Conservation (phyloP, 257 asterid species). For the Gentiana macrophylla region DNA sequence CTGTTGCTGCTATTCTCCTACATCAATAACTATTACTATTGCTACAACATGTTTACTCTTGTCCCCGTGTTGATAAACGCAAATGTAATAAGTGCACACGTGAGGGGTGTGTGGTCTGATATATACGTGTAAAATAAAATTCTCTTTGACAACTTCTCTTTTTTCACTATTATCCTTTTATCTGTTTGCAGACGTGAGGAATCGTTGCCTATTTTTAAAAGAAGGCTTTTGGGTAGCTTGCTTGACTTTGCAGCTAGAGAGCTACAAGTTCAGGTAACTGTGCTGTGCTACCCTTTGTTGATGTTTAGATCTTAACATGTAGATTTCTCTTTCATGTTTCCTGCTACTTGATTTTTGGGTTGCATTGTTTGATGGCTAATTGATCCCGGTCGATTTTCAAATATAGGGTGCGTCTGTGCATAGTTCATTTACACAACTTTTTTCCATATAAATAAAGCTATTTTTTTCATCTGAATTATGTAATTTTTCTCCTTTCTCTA, state of each 20-base stretch:
- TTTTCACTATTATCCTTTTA: conserved; percentile 2
- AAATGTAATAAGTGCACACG: too few relatives aligned
- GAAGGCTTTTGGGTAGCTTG: conserved; percentile 90
- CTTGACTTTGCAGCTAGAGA: conserved; percentile 96
- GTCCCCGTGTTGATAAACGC: too few relatives aligned
- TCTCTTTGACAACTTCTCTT: too few relatives aligned
- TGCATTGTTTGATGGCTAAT: background rate
- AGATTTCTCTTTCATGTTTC: conserved; percentile 12
- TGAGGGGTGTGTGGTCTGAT: too few relatives aligned
- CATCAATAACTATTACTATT: too few relatives aligned
- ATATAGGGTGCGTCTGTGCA: background rate
- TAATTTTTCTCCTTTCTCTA: too few relatives aligned
- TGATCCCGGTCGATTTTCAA: background rate
- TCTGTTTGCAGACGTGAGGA: conserved; percentile 73
- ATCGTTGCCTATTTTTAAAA: conserved; percentile 79
- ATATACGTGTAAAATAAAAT: too few relatives aligned
- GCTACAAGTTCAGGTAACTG: conserved; percentile 79
- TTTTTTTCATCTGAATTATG: background rate
- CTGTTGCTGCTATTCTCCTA: too few relatives aligned
- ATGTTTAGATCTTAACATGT: conserved; percentile 11
- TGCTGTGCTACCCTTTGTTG: conserved; percentile 13
- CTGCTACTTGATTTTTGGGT: background rate
- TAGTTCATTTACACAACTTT: background rate
- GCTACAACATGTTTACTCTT: too few relatives aligned
- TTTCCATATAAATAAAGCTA: background rate